Conservation (phyloP, 768 basidiomycete species). For the Pisolithus marmoratus region DNA sequence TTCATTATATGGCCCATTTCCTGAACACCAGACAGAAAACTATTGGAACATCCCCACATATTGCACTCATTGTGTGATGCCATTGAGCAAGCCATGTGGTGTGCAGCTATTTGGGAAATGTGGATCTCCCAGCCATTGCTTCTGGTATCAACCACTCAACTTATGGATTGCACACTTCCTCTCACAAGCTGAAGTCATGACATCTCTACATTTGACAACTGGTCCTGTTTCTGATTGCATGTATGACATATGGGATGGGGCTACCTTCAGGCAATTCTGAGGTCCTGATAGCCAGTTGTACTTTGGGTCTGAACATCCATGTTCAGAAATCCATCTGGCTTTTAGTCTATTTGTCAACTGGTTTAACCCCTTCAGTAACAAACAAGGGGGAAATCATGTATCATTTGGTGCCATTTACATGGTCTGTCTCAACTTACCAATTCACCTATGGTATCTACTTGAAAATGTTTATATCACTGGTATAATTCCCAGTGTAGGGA, state of each 20-base stretch:
- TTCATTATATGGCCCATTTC: too few species aligned
- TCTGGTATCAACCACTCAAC: slow-evolving; percentile 21
- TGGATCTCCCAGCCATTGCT: slow-evolving; percentile 5
- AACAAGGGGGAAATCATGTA: too few species aligned
- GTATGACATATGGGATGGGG: slow-evolving; percentile 23
- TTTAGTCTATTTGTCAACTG: slow-evolving; percentile 32
- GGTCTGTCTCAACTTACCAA: too few species aligned
- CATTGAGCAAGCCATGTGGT: slow-evolving; percentile 4
- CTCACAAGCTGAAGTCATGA: slow-evolving; percentile 21
- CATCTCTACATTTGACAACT: not conserved
- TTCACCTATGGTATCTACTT: too few species aligned
- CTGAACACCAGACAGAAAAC: too few species aligned
- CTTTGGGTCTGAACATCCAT: slow-evolving; percentile 1
- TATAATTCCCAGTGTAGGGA: slow-evolving; percentile 16
- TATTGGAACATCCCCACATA: too few species aligned
- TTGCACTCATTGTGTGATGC: slow-evolving; percentile 11
- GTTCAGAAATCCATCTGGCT: slow-evolving; percentile 15
- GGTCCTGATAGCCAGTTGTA: slow-evolving; percentile 23
- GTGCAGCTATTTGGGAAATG: not conserved
- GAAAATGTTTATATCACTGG: slow-evolving; percentile 16
- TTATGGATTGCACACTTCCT: slow-evolving; percentile 24
- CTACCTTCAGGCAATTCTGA: slow-evolving; percentile 17
- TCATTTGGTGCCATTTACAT: too few species aligned
- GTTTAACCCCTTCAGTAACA: slow-evolving; percentile 32
- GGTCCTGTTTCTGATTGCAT: not conserved